Evolutionary conservation across 805 yeast species (phyloP).

Genomic region (Wickerhamomyces silvicola): DNA sequence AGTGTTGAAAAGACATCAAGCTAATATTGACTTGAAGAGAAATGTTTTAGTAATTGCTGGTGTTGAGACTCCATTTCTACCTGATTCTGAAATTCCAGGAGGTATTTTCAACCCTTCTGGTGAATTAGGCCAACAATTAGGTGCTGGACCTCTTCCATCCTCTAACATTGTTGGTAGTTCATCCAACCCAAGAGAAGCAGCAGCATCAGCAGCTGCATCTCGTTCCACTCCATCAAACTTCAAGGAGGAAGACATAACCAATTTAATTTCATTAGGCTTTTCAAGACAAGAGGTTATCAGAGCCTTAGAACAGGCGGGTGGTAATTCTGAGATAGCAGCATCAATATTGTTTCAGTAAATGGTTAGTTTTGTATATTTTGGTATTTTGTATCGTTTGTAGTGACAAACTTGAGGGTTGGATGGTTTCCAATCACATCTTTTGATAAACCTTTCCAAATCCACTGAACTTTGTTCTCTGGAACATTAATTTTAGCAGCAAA

Average conservation of each 20-base stretch:
- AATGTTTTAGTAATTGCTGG: conserved; percentile 68
- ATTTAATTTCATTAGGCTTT: conserved; percentile 67
- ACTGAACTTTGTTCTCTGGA: conserved; percentile 32
- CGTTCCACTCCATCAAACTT: conserved; percentile 6
- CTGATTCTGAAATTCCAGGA: conserved; percentile 63
- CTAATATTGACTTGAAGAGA: conserved; percentile 63
- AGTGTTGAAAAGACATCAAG: conserved; percentile 82
- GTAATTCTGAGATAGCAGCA: conserved; percentile 85
- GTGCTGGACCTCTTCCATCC: conserved; percentile 18
- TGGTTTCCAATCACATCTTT: conserved; percentile 22
- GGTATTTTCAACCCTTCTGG: too few species aligned
- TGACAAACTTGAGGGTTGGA: conserved; percentile 17
- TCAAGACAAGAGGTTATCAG: conserved; percentile 51
- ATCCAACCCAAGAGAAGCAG: conserved; percentile 6
- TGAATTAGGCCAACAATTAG: too few species aligned
- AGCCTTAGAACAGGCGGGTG: conserved; percentile 63
- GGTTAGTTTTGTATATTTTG: background rate
- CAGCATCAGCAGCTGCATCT: conserved; percentile 5
- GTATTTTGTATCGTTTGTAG: background rate
- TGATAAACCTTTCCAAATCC: conserved; percentile 28
- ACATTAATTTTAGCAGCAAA: conserved; percentile 61
- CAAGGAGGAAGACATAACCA: conserved; percentile 34
- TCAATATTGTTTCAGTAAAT: conserved; percentile 52
- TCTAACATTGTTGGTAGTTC: too few species aligned
- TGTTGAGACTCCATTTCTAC: conserved; percentile 63